Evolutionary conservation across 331 rosid genomes (phyloP).

Genomic region (Dryas integrifolia): DNA sequence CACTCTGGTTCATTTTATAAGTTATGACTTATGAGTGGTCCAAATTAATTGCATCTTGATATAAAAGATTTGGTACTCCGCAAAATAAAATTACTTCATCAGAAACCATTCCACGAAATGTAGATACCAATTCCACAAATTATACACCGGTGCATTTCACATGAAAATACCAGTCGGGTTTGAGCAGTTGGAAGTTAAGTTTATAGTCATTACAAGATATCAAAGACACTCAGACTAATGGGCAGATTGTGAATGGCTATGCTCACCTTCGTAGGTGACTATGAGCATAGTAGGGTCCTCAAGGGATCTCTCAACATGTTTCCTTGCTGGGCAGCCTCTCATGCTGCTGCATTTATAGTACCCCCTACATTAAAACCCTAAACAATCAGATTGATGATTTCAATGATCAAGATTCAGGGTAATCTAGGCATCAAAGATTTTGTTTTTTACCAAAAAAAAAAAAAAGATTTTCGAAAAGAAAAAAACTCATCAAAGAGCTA

Average conservation of each 20-base stretch:
- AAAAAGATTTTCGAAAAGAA: too few species aligned
- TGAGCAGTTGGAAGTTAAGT: neutral
- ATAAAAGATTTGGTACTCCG: too few species aligned
- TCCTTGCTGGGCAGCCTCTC: constrained; percentile 98
- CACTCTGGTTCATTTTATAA: too few species aligned
- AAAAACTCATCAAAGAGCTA: neutral
- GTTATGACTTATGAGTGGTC: too few species aligned
- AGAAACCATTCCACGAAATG: neutral
- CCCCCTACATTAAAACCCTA: constrained; percentile 51
- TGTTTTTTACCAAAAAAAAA: too few species aligned
- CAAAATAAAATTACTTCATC: too few species aligned
- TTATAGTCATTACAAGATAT: neutral
- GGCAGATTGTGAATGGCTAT: constrained; percentile 73
- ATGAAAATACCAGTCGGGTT: neutral
- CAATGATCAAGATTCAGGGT: neutral
- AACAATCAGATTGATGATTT: too few species aligned
- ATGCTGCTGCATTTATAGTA: constrained; percentile 98
- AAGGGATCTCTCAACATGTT: constrained; percentile 86
- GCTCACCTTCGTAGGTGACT: constrained; percentile 94
- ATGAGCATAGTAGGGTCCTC: constrained; percentile 91
- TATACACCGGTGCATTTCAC: too few species aligned
- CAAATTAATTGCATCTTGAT: too few species aligned
- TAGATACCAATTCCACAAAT: neutral
- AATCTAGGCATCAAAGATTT: neutral
- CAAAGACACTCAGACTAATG: neutral